Conservation (phyloP, 176 grass and related monocot species). For the Musa beccarii region DNA sequence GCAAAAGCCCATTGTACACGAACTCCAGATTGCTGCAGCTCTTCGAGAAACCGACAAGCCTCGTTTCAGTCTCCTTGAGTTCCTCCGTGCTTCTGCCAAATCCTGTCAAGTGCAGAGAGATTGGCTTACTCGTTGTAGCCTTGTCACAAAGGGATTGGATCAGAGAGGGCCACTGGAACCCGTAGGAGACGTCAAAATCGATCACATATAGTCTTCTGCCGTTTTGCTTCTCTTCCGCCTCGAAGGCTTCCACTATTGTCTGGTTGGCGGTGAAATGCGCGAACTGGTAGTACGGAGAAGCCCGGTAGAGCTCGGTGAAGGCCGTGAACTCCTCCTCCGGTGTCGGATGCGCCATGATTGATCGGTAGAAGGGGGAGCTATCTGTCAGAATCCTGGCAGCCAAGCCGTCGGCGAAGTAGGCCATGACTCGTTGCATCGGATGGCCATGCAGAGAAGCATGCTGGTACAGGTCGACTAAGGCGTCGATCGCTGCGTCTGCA, state of each 20-base stretch:
- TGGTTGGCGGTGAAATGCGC: slow-evolving; percentile 90
- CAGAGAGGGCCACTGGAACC: slow-evolving; percentile 35
- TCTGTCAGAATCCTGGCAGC: neutral
- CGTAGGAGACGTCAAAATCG: too few relatives aligned
- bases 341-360: neutral
- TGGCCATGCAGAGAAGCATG: slow-evolving; percentile 32
- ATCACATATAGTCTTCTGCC: too few relatives aligned
- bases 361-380: neutral
- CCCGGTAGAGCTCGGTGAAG: slow-evolving; percentile 64
- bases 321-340: slow-evolving; percentile 38
- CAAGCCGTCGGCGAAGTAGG: slow-evolving; percentile 45
- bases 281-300: slow-evolving; percentile 58
- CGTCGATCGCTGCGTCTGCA: slow-evolving; percentile 23
- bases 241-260: too few relatives aligned
- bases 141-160: slow-evolving; percentile 69
- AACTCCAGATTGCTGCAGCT: slow-evolving; percentile 46
- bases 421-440: slow-evolving; percentile 47
- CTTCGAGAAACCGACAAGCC: slow-evolving; percentile 44
- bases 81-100: slow-evolving; percentile 40
- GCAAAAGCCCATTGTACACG: slow-evolving; percentile 54
- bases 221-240: too few relatives aligned
- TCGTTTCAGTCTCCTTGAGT: slow-evolving; percentile 42
- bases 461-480: slow-evolving; percentile 45
- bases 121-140: slow-evolving; percentile 16
- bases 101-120: slow-evolving; percentile 53